phyloP scores from a whole-genome alignment of 2,329 filamentous ascomycete species.

The Diaporthe sp. region DNA sequence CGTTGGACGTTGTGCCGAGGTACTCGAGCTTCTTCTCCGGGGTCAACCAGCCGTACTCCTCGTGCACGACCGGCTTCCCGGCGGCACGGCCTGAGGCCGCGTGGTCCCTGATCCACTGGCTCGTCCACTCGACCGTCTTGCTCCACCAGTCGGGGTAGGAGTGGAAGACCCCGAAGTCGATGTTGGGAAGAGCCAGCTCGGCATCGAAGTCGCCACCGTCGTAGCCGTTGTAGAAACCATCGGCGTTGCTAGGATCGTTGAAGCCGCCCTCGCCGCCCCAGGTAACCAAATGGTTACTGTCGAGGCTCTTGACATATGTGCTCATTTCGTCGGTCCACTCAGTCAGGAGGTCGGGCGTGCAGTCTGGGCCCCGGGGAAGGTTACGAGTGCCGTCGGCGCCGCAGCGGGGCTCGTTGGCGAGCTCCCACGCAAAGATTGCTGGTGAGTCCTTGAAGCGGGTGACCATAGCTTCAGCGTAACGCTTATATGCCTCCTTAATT shows the following conservation, averaged over 20 bases:
- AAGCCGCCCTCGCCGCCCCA: slow-evolving; percentile 72
- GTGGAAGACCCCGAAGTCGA: slow-evolving; percentile 69
- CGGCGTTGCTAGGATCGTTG: slow-evolving; percentile 53
- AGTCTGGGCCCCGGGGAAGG: slow-evolving; percentile 55
- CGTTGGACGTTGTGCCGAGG: slow-evolving; percentile 56
- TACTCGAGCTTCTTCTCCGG: slow-evolving; percentile 61
- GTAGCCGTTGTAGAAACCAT: slow-evolving; percentile 60
- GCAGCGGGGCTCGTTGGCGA: slow-evolving; percentile 72
- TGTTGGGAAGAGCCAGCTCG: slow-evolving; percentile 59
- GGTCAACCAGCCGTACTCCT: slow-evolving; percentile 68
- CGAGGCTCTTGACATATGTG: slow-evolving; percentile 65
- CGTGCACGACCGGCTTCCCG: slow-evolving; percentile 66
- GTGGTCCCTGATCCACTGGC: slow-evolving; percentile 68
- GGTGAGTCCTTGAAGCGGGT: slow-evolving; percentile 69
- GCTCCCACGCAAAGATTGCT: slow-evolving; percentile 76
- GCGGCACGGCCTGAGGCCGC: slow-evolving; percentile 55
- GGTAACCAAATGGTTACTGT: slow-evolving; percentile 65
- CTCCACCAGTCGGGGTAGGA: slow-evolving; percentile 68
- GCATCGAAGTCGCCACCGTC: slow-evolving; percentile 68
- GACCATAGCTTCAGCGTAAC: slow-evolving; percentile 71
- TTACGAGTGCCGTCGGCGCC: slow-evolving; percentile 60
- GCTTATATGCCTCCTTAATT: slow-evolving; percentile 66
- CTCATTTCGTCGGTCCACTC: slow-evolving; percentile 67
- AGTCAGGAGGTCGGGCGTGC: slow-evolving; percentile 57
- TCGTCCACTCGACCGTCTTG: slow-evolving; percentile 64